phyloP scores from a whole-genome alignment of 148 eudicot genomes.

The Silene latifolia region DNA sequence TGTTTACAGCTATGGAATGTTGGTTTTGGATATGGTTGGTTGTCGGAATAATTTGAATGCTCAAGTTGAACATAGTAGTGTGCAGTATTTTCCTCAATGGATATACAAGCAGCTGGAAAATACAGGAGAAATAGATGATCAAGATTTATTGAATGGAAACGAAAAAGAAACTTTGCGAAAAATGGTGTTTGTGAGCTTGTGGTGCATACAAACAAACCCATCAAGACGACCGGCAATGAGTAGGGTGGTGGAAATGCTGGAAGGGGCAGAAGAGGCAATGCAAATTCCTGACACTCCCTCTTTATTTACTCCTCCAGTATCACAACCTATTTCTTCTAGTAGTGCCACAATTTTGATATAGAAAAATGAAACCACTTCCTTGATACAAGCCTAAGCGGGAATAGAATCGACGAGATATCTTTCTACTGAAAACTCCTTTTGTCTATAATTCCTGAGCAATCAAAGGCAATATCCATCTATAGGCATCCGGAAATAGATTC shows the following conservation, averaged over 20 bases:
- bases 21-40: constrained; percentile 28
- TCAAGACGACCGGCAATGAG: constrained; percentile 31
- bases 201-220: constrained; percentile 43
- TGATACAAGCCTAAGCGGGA: background rate
- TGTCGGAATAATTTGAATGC: constrained; percentile 11
- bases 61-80: background rate
- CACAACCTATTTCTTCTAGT: background rate
- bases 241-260: constrained; percentile 41
- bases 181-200: constrained; percentile 39
- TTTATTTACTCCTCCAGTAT: constrained; percentile 16
- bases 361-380: background rate
- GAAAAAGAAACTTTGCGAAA: constrained; percentile 27
- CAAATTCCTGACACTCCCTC: constrained; percentile 33
- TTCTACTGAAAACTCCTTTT: background rate
- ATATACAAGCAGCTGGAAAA: constrained; percentile 30
- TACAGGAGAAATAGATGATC: background rate
- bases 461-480: background rate
- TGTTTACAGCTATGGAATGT: constrained; percentile 34
- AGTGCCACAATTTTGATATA: background rate
- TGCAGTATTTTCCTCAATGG: constrained; percentile 18
- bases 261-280: constrained; percentile 27
- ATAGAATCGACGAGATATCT: no score
- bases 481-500: background rate
- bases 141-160: background rate
- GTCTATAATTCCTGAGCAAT: background rate